Conservation (phyloP, 441 rosid species). For the Pelargonium exstipulatum region DNA sequence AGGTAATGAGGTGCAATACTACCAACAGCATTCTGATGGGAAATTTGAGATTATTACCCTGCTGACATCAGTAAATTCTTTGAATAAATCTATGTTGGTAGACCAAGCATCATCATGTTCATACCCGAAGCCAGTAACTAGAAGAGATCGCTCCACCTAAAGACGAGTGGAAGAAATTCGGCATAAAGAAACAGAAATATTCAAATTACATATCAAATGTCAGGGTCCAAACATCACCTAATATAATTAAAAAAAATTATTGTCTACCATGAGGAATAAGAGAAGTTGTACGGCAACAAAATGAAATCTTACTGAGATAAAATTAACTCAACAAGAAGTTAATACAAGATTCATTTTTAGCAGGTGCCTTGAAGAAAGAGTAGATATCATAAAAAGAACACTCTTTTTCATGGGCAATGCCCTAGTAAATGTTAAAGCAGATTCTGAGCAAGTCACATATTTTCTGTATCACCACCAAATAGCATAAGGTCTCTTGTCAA, state of each 20-base stretch:
- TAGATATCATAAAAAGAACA: neutral
- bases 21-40: neutral
- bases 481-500: slow-evolving; percentile 7
- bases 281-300: neutral
- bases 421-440: slow-evolving; percentile 9
- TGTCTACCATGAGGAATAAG: no score
- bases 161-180: slow-evolving; percentile 11
- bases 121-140: slow-evolving; percentile 93
- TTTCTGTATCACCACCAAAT: slow-evolving; percentile 1
- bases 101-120: slow-evolving; percentile 92
- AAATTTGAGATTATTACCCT: slow-evolving; percentile 35
- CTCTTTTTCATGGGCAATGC: neutral
- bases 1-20: slow-evolving; percentile 3
- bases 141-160: slow-evolving; percentile 88
- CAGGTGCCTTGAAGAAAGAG: neutral
- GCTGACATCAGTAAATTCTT: slow-evolving; percentile 88
- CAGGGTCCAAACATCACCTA: no score
- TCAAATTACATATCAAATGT: no score
- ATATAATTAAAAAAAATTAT: no score
- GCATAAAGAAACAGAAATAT: neutral
- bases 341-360: slow-evolving; percentile 1
- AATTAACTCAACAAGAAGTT: neutral
- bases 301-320: neutral
- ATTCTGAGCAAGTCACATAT: slow-evolving; percentile 2
- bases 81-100: slow-evolving; percentile 83